phyloP scores from a whole-genome alignment of 345 rosid genomes.

The Bruguiera gymnorhiza region DNA sequence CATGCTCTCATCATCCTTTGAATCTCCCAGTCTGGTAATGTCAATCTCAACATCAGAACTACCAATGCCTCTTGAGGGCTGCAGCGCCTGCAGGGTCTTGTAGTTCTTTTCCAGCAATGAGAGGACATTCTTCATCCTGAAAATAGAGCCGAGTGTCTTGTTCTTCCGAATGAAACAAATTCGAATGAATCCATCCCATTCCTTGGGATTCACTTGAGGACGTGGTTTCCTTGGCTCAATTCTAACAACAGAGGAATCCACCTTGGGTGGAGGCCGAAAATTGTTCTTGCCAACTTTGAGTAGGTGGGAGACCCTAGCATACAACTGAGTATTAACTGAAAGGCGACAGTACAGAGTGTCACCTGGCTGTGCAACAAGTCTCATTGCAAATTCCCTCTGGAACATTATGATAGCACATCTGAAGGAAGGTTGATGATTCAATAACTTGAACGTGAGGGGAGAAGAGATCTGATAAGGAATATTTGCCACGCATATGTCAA shows the following conservation, averaged over 20 bases:
- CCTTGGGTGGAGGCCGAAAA: conserved; percentile 93
- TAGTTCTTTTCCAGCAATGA: conserved; percentile 72
- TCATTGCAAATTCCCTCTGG: conserved; percentile 94
- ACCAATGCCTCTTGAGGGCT: conserved; percentile 23
- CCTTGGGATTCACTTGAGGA: conserved; percentile 62
- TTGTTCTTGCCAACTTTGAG: conserved; percentile 95
- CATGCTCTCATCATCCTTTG: conserved; percentile 46
- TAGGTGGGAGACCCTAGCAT: conserved; percentile 80
- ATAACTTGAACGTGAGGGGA: conserved; percentile 78
- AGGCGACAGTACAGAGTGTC: conserved; percentile 83
- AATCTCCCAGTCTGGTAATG: conserved; percentile 23
- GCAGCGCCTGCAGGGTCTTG: conserved; percentile 69
- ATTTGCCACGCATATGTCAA: conserved; percentile 88
- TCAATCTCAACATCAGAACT: conserved; percentile 26
- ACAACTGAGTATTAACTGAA: conserved; percentile 75
- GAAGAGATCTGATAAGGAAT: conserved; percentile 93
- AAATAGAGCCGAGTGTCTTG: conserved; percentile 79
- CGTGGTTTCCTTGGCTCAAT: conserved; percentile 78
- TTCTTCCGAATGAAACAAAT: conserved; percentile 89
- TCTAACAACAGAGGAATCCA: conserved; percentile 90
- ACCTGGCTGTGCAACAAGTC: conserved; percentile 85
- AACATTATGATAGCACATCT: conserved; percentile 91
- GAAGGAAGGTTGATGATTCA: conserved; percentile 73
- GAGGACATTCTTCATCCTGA: conserved; percentile 66
- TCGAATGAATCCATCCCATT: conserved; percentile 86